These are phyloP conservation scores for Quercus suber DNA, from an alignment of 306 rosid species.

Conservation along the genomic window DNA sequence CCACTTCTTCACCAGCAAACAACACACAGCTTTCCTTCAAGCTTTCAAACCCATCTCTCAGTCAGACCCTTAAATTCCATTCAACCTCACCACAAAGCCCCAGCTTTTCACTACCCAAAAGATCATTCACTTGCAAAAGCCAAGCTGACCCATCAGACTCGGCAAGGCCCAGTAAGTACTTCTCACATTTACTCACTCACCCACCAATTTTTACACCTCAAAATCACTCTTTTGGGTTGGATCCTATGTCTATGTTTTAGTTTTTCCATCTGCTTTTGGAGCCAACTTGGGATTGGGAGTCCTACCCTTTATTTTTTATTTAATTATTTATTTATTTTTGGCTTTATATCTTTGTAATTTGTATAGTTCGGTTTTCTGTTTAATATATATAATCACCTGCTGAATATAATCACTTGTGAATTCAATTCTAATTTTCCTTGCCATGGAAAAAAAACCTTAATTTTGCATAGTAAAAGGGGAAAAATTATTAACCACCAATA, in stretches of 20 bases:
- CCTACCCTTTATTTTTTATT: no score
- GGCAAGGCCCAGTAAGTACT: conserved; percentile 6
- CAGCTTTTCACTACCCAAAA: conserved; percentile 14
- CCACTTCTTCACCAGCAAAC: not conserved
- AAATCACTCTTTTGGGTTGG: not conserved
- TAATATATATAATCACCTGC: no score
- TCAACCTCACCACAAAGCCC: conserved; percentile 4
- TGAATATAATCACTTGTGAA: no score
- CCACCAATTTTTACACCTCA: not conserved
- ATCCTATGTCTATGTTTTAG: conserved; percentile 19
- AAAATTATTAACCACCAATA: no score
- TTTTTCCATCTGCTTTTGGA: not conserved
- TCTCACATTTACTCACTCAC: not conserved
- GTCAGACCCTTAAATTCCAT: conserved; percentile 29
- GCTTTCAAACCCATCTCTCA: conserved; percentile 22
- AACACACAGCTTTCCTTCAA: conserved; percentile 15
- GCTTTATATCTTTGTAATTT: no score
- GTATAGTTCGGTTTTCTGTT: no score
- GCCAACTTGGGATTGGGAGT: no score
- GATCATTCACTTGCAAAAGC: conserved; percentile 42
- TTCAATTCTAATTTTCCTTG: no score
- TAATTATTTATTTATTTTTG: no score
- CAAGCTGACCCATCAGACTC: conserved; percentile 32
- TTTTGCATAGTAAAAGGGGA: no score
- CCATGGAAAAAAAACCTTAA: no score